phyloP scores from a whole-genome alignment of 202 grass and related monocot genomes.

The Miscanthus sacchariflorus region DNA sequence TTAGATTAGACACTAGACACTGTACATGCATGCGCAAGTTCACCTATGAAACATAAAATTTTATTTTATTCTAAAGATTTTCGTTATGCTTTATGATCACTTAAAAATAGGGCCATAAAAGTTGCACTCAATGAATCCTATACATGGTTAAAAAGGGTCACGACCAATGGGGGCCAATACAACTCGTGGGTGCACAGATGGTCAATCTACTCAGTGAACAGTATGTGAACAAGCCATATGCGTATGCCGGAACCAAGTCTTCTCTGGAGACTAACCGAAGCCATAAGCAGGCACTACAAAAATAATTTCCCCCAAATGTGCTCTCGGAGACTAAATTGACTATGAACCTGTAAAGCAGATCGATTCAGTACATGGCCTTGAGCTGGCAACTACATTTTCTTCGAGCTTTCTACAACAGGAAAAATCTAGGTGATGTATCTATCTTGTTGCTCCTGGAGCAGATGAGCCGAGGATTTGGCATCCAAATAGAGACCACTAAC shows the following conservation, averaged over 20 bases:
- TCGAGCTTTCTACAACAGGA: background rate
- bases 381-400: conserved; percentile 25
- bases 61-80: background rate
- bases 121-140: background rate
- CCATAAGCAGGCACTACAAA: conserved; percentile 18
- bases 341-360: background rate
- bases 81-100: background rate
- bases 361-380: background rate
- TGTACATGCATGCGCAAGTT: background rate
- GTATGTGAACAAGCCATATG: conserved; percentile 42
- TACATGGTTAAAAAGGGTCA: background rate
- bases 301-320: background rate
- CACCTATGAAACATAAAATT: background rate
- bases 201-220: conserved; percentile 30
- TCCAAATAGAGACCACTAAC: conserved; percentile 74
- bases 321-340: background rate
- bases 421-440: conserved; percentile 75
- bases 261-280: conserved; percentile 4
- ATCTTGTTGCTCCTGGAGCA: conserved; percentile 95
- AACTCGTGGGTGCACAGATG: background rate
- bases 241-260: conserved; percentile 26
- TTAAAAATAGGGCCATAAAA: background rate
- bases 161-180: background rate
- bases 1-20: background rate
- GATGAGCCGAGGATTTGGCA: conserved; percentile 78